Percentiles rank a stretch among this genome's conserved stretches.
Evolutionary conservation across 75 land plant species (phyloP).

Genomic region (Cunninghamia lanceolata): DNA sequence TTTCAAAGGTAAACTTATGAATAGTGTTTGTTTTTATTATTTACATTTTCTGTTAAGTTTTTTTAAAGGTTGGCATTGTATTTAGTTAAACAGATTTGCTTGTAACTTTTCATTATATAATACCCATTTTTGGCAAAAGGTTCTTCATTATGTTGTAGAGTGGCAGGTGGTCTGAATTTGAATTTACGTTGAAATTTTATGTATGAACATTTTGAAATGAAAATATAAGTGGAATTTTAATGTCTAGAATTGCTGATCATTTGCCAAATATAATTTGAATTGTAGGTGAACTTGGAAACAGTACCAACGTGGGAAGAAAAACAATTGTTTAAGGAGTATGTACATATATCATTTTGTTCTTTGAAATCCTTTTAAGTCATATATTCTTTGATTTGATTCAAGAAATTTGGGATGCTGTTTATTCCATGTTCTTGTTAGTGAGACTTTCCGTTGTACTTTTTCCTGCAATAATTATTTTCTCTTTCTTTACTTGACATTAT

Average conservation of each 20-base stretch:
- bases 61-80: background rate
- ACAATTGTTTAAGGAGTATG: conserved; percentile 96
- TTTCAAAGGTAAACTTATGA: background rate
- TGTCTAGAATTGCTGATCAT: background rate
- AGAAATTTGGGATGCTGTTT: background rate
- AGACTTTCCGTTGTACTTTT: background rate
- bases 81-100: background rate
- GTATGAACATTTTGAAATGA: background rate
- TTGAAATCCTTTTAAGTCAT: background rate
- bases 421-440: background rate
- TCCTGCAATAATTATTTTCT: background rate
- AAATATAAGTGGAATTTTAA: background rate
- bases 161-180: background rate
- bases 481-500: background rate
- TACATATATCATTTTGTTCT: background rate
- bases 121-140: background rate
- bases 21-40: background rate
- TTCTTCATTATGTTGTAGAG: background rate
- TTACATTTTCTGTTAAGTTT: background rate
- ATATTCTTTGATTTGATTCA: background rate
- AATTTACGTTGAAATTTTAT: background rate
- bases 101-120: background rate
- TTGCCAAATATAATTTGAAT: conserved; percentile 1
- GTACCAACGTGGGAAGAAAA: conserved; percentile 98
- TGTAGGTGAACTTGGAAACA: conserved; percentile 74